These are phyloP conservation scores for Gastrolobium villosum DNA, from an alignment of 306 rosid genomes.

Conservation along the genomic window DNA sequence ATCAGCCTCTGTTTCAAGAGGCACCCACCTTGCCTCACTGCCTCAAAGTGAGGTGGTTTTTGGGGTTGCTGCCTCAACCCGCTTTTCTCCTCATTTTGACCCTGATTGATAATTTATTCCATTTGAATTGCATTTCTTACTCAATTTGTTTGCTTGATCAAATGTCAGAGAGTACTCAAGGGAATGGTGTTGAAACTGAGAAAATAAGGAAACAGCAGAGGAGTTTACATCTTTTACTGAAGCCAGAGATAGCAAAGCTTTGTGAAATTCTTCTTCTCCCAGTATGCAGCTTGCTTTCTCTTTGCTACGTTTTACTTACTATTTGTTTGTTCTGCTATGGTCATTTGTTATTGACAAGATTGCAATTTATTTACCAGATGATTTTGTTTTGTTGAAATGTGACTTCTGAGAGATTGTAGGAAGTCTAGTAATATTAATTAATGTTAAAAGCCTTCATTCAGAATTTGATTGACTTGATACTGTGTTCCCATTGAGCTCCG, in stretches of 20 bases:
- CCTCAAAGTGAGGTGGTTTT: conserved; percentile 34
- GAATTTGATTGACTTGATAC: conserved; percentile 34
- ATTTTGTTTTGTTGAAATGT: conserved; percentile 31
- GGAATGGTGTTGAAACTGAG: conserved; percentile 45
- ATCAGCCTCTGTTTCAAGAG: conserved; percentile 5
- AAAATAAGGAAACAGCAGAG: conserved; percentile 53
- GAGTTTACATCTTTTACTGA: conserved; percentile 53
- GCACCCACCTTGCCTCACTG: conserved; percentile 24
- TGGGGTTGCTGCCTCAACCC: neutral
- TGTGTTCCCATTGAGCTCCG: conserved; percentile 3
- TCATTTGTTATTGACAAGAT: conserved; percentile 29
- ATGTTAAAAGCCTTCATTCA: conserved; percentile 7
- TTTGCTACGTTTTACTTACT: conserved; percentile 34
- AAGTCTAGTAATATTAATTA: conserved; percentile 4
- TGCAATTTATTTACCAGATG: conserved; percentile 31
- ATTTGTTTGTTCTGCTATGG: conserved; percentile 31
- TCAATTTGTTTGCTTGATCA: conserved; percentile 39
- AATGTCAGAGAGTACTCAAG: conserved; percentile 50
- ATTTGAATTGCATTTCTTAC: conserved; percentile 34
- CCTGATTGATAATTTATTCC: conserved; percentile 41
- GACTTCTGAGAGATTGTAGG: conserved; percentile 8
- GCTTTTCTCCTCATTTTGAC: neutral
- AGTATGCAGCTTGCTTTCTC: conserved; percentile 49
- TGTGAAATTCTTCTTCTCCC: conserved; percentile 56
- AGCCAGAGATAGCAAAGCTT: conserved; percentile 56